These are phyloP conservation scores for Thielaviopsis punctulata DNA, from an alignment of 2,329 filamentous ascomycete genomes.

Conservation along the genomic window DNA sequence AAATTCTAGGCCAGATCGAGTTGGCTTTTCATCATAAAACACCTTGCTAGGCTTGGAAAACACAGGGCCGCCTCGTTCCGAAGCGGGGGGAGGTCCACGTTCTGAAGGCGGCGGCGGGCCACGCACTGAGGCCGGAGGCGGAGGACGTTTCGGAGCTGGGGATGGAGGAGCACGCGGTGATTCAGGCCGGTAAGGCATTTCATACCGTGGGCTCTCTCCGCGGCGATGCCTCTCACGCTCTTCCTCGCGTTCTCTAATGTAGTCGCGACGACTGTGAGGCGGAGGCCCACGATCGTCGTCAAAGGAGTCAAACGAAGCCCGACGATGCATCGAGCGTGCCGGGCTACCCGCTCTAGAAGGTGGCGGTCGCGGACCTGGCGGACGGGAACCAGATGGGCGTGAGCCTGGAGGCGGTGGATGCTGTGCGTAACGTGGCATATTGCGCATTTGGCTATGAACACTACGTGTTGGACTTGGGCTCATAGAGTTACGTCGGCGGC, in stretches of 20 bases:
- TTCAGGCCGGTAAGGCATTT: not conserved
- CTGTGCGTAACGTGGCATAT: no score
- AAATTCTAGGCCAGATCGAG: not conserved
- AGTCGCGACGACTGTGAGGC: not conserved
- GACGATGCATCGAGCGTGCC: not conserved
- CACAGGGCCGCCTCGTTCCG: not conserved
- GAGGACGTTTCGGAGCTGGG: no score
- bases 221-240: not conserved
- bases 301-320: slow-evolving; percentile 8
- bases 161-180: not conserved
- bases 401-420: not conserved
- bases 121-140: no score
- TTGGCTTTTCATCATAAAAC: slow-evolving; percentile 9
- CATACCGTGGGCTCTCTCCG: not conserved
- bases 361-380: not conserved
- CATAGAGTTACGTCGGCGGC: slow-evolving; percentile 20
- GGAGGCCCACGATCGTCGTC: slow-evolving; percentile 1
- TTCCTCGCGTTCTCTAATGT: slow-evolving; percentile 4
- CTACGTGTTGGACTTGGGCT: not conserved
- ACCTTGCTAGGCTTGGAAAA: slow-evolving; percentile 6
- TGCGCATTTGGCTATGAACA: not conserved
- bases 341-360: not conserved
- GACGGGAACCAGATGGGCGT: no score
- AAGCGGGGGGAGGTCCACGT: not conserved
- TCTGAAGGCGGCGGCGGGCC: no score